Percentiles rank a stretch among this genome's conserved stretches.
Evolutionary conservation across 441 rosid species (phyloP).

Genomic region (Arabidopsis hybrid): DNA sequence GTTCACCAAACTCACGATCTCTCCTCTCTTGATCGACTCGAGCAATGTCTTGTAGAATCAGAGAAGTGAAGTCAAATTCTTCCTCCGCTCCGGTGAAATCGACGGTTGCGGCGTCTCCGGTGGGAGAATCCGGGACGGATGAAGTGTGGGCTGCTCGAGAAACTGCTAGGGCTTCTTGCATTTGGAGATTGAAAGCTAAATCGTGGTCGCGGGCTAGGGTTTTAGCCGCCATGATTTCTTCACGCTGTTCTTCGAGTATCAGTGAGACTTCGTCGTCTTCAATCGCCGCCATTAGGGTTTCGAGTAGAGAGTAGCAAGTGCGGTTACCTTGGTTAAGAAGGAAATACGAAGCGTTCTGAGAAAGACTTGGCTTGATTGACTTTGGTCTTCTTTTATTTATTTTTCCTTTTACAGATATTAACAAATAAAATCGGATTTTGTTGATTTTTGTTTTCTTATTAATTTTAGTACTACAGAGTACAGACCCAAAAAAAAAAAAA

Average conservation of each 20-base stretch:
- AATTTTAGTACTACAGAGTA: too few relatives aligned
- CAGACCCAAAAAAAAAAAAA: too few relatives aligned
- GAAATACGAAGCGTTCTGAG: constrained; percentile 17
- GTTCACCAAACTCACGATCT: constrained; percentile 51
- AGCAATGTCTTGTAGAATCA: constrained; percentile 54
- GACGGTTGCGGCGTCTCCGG: constrained; percentile 48
- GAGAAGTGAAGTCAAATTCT: constrained; percentile 39
- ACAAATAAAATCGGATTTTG: neutral
- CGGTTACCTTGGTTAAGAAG: constrained; percentile 32
- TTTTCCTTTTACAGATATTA: neutral
- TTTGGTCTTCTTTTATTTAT: neutral
- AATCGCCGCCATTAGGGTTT: constrained; percentile 26
- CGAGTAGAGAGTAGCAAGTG: neutral
- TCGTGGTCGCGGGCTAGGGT: constrained; percentile 60
- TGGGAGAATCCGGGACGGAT: constrained; percentile 17
- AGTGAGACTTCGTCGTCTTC: constrained; percentile 45
- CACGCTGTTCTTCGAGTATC: constrained; percentile 54
- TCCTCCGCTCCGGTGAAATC: constrained; percentile 24
- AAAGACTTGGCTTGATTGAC: constrained; percentile 13
- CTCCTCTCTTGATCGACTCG: constrained; percentile 52
- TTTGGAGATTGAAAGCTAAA: constrained; percentile 75
- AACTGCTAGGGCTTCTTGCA: constrained; percentile 75
- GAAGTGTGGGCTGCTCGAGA: constrained; percentile 54
- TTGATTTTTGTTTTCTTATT: neutral
- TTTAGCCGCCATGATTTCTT: constrained; percentile 60